A percentile compares a stretch with the other conserved stretches of the same genome.
phyloP scores from a whole-genome alignment of 2,329 filamentous ascomycete species.

The Trichophyton mentagrophytes region DNA sequence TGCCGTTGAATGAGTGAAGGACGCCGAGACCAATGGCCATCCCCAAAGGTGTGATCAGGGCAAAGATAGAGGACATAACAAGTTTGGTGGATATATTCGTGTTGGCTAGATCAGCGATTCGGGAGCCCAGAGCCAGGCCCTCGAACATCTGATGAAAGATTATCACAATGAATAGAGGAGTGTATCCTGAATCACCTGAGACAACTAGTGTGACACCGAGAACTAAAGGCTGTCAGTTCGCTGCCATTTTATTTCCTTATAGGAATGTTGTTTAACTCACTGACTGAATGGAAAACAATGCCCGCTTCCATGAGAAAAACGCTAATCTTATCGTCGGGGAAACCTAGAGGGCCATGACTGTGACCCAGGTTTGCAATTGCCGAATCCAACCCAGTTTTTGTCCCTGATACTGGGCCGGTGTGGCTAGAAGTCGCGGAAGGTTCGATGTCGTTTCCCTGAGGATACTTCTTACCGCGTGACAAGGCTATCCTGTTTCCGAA shows the following conservation, averaged over 20 bases:
- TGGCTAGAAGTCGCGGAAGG: constrained; percentile 14
- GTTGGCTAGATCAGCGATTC: constrained; percentile 32
- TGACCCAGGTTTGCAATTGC: constrained; percentile 20
- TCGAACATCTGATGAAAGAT: constrained; percentile 71
- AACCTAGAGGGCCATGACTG: constrained; percentile 17
- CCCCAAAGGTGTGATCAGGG: constrained; percentile 60
- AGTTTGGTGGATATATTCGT: constrained; percentile 33
- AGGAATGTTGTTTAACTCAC: constrained; percentile 38
- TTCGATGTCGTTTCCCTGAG: constrained; percentile 17
- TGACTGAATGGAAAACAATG: constrained; percentile 61
- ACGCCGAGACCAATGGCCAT: constrained; percentile 72
- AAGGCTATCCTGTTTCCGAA: constrained; percentile 47
- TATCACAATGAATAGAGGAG: constrained; percentile 48
- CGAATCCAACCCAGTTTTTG: constrained; percentile 5
- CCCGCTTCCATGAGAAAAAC: constrained; percentile 61
- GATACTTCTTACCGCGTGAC: constrained; percentile 18
- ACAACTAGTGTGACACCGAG: constrained; percentile 54
- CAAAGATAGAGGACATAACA: constrained; percentile 50
- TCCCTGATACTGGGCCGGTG: constrained; percentile 13
- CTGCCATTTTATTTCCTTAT: constrained; percentile 25
- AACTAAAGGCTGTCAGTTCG: constrained; percentile 38
- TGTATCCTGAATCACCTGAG: constrained; percentile 35
- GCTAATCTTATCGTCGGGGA: constrained; percentile 37
- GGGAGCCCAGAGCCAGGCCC: constrained; percentile 49
- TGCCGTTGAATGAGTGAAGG: constrained; percentile 58